phyloP scores from a whole-genome alignment of 2,329 filamentous ascomycete genomes.

The Myriosclerotinia duriaeana region DNA sequence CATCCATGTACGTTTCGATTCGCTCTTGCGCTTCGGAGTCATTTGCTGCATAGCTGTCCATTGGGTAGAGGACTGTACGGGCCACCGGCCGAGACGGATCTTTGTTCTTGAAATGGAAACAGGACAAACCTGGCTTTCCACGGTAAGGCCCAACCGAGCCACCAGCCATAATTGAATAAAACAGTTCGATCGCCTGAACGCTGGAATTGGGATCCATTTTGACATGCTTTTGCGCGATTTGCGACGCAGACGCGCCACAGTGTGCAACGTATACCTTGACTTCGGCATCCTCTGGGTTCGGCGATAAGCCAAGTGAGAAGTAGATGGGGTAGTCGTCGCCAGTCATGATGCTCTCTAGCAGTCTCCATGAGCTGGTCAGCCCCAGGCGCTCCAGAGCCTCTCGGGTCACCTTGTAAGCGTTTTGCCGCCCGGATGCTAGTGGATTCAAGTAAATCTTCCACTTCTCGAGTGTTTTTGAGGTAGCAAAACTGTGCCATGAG shows the following conservation, averaged over 20 bases:
- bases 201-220: neutral
- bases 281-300: conserved; percentile 1
- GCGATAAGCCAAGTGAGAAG: conserved; percentile 2
- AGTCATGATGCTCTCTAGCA: neutral
- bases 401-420: neutral
- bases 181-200: neutral
- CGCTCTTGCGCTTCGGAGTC: neutral
- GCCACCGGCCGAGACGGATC: neutral
- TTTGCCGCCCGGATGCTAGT: conserved; percentile 3
- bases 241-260: neutral
- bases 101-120: conserved; percentile 7
- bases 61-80: conserved; percentile 1
- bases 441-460: conserved; percentile 5
- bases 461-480: neutral
- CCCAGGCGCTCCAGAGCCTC: conserved; percentile 1
- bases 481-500: conserved; percentile 2
- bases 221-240: neutral
- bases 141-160: neutral
- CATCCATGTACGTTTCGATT: conserved; percentile 1
- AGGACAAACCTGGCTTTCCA: neutral
- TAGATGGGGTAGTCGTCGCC: conserved; percentile 3
- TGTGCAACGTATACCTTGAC: conserved; percentile 3
- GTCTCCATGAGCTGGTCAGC: neutral
- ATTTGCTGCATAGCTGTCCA: conserved; percentile 6
- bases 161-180: neutral